Percentiles rank a stretch among this genome's conserved stretches.
These are phyloP conservation scores for Aureoboletus auriporus DNA, from an alignment of 768 basidiomycete species.

Conservation along the genomic window DNA sequence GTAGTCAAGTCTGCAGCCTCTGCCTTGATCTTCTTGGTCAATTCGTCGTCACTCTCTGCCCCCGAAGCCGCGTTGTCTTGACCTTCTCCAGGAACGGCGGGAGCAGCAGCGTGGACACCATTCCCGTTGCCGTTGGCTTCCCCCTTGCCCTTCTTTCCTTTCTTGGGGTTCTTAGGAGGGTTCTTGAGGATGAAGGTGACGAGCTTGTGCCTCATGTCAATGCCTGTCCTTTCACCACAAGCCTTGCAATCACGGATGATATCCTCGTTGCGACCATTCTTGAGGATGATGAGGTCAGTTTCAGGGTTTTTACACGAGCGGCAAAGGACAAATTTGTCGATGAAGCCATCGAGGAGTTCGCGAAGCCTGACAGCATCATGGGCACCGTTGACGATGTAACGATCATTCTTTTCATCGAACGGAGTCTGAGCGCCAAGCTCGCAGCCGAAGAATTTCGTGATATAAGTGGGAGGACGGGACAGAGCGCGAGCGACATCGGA, in stretches of 20 bases:
- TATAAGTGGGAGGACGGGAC: slow-evolving; percentile 90
- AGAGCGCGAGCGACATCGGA: slow-evolving; percentile 94
- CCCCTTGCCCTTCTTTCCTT: slow-evolving; percentile 48
- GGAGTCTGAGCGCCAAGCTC: slow-evolving; percentile 98
- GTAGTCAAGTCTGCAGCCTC: slow-evolving; percentile 75
- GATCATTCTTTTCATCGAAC: slow-evolving; percentile 93
- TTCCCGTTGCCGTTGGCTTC: slow-evolving; percentile 56
- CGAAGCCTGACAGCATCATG: slow-evolving; percentile 89
- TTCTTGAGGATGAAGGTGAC: slow-evolving; percentile 97
- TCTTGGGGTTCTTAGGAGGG: slow-evolving; percentile 86
- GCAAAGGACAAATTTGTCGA: slow-evolving; percentile 98
- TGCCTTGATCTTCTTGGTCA: slow-evolving; percentile 88
- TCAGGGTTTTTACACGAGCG: slow-evolving; percentile 98
- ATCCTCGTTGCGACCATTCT: slow-evolving; percentile 72
- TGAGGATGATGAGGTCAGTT: slow-evolving; percentile 91
- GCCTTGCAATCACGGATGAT: slow-evolving; percentile 98
- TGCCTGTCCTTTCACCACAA: slow-evolving; percentile 85
- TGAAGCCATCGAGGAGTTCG: slow-evolving; percentile 94
- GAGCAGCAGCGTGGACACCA: slow-evolving; percentile 36
- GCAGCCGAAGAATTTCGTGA: slow-evolving; percentile 98
- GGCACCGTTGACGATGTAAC: slow-evolving; percentile 98
- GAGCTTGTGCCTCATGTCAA: slow-evolving; percentile 97
- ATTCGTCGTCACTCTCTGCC: slow-evolving; percentile 80
- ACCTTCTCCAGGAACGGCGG: slow-evolving; percentile 37
- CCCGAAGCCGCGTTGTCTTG: slow-evolving; percentile 41